phyloP scores from a whole-genome alignment of 2,329 filamentous ascomycete species.

The Didymellaceae sp. region DNA sequence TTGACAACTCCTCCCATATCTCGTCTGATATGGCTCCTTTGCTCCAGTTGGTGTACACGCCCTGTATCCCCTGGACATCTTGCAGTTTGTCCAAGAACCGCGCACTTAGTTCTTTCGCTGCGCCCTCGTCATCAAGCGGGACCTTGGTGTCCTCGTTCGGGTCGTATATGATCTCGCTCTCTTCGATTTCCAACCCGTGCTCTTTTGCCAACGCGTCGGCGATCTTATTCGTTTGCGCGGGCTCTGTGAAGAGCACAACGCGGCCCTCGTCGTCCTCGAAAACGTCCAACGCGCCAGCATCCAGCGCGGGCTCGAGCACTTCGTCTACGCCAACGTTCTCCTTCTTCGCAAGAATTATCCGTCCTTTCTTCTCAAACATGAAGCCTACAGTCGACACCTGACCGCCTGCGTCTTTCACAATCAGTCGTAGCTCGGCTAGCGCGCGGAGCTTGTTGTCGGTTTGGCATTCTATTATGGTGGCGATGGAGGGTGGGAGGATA shows the following conservation, averaged over 20 bases:
- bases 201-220: constrained; percentile 68
- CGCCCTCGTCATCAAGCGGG: constrained; percentile 63
- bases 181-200: constrained; percentile 71
- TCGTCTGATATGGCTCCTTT: constrained; percentile 50
- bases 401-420: constrained; percentile 76
- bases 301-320: constrained; percentile 80
- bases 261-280: constrained; percentile 71
- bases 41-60: constrained; percentile 74
- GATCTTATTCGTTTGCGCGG: constrained; percentile 68
- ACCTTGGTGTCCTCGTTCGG: constrained; percentile 81
- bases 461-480: constrained; percentile 82
- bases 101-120: constrained; percentile 61
- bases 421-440: constrained; percentile 72
- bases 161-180: constrained; percentile 83
- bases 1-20: constrained; percentile 48
- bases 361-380: constrained; percentile 82
- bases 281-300: constrained; percentile 80
- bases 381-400: constrained; percentile 77
- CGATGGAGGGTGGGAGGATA: constrained; percentile 75
- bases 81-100: constrained; percentile 66
- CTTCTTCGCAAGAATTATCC: constrained; percentile 71
- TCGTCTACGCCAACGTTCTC: constrained; percentile 68
- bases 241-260: constrained; percentile 74
- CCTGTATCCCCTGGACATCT: constrained; percentile 79
- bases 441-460: constrained; percentile 80